These are phyloP conservation scores for Blastobotrys apis DNA, from an alignment of 1,139 yeast genomes.

Conservation along the genomic window DNA sequence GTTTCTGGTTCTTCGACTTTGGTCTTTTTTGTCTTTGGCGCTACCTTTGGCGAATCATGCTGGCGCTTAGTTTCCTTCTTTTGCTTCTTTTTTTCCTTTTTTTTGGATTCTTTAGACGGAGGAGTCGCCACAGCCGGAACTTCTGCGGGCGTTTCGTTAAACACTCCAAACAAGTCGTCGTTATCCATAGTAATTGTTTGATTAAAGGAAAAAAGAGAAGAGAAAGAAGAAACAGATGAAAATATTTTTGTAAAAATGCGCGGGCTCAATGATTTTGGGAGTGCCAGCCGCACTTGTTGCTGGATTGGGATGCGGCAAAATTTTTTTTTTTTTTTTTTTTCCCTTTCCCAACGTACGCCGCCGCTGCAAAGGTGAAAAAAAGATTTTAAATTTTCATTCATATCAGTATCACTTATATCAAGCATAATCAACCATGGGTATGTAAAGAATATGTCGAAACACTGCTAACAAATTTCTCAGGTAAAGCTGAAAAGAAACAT, in stretches of 20 bases:
- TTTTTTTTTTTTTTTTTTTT: not conserved
- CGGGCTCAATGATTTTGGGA: too few relatives aligned
- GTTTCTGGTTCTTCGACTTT: conserved; percentile 38
- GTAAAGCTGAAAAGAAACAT: conserved; percentile 91
- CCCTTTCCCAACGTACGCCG: too few relatives aligned
- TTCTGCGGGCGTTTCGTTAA: conserved; percentile 24
- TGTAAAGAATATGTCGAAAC: not conserved
- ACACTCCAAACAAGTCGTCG: conserved; percentile 28
- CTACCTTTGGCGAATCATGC: conserved; percentile 3
- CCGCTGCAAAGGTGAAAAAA: too few relatives aligned
- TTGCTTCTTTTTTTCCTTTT: conserved; percentile 3
- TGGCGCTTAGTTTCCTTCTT: conserved; percentile 2
- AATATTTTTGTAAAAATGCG: too few relatives aligned
- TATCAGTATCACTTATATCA: too few relatives aligned
- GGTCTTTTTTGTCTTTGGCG: conserved; percentile 5
- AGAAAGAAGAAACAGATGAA: too few relatives aligned
- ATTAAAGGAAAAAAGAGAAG: too few relatives aligned
- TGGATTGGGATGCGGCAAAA: not conserved
- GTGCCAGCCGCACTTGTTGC: too few relatives aligned
- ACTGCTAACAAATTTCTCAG: conserved; percentile 45
- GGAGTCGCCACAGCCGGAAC: conserved; percentile 4
- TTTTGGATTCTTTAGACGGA: not conserved
- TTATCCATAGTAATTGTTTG: conserved; percentile 11
- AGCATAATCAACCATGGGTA: conserved; percentile 9
- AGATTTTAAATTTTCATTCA: conserved; percentile 3